A percentile compares a stretch with the other conserved stretches of the same genome.
Conservation (phyloP, 1,139 yeast species). For the Nadsonia commutata region DNA sequence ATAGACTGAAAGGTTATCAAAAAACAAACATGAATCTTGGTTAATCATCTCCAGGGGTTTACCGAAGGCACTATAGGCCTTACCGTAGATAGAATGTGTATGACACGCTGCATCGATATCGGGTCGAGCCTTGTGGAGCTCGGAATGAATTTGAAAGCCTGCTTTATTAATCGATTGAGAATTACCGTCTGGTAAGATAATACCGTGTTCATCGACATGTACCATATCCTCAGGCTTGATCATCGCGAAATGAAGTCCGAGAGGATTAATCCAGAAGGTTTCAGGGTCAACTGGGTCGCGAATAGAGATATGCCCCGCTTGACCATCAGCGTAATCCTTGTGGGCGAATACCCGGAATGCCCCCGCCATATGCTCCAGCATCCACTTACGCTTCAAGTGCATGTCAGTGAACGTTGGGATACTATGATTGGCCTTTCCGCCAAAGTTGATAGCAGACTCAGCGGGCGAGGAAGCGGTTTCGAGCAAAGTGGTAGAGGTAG, state of each 20-base stretch:
- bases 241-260: conserved; percentile 57
- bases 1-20: conserved; percentile 53
- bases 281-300: conserved; percentile 60
- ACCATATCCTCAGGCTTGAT: conserved; percentile 63
- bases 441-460: background rate
- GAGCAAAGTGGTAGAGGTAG: too few species aligned
- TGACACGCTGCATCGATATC: conserved; percentile 76
- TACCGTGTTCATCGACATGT: conserved; percentile 58
- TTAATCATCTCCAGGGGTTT: conserved; percentile 62
- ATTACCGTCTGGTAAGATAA: conserved; percentile 48
- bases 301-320: conserved; percentile 70
- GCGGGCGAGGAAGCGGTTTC: too few species aligned
- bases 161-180: conserved; percentile 60
- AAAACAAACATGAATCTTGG: conserved; percentile 61
- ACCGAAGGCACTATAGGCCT: conserved; percentile 62
- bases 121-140: conserved; percentile 61
- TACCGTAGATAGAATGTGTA: conserved; percentile 61
- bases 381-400: conserved; percentile 42
- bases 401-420: conserved; percentile 40
- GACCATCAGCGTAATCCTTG: conserved; percentile 59
- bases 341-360: conserved; percentile 70
- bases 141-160: conserved; percentile 69
- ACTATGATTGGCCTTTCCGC: conserved; percentile 11
- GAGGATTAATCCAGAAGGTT: conserved; percentile 71
- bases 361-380: conserved; percentile 64